Percentiles rank a stretch among this genome's conserved stretches.
phyloP scores from a whole-genome alignment of 1,139 yeast species.

The Lodderomyces parapsilosis region DNA sequence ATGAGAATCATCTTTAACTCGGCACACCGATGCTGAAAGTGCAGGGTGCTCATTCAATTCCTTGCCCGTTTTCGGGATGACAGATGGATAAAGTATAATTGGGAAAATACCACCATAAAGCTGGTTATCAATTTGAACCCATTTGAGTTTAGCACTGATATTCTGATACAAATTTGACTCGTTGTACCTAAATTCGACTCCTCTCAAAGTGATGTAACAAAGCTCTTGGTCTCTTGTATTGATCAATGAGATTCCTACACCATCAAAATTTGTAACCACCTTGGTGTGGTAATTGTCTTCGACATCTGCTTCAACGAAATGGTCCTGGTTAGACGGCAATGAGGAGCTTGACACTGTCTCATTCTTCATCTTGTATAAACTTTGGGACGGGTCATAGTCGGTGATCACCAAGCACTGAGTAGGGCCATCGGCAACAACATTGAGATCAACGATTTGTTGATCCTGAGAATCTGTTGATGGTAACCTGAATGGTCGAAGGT shows the following conservation, averaged over 20 bases:
- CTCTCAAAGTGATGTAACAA: slow-evolving; percentile 76
- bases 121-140: slow-evolving; percentile 95
- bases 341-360: slow-evolving; percentile 16
- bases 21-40: slow-evolving; percentile 78
- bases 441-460: slow-evolving; percentile 67
- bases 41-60: slow-evolving; percentile 92
- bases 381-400: slow-evolving; percentile 73
- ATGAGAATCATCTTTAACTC: slow-evolving; percentile 83
- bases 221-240: slow-evolving; percentile 73
- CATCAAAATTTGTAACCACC: slow-evolving; percentile 70
- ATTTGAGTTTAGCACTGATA: slow-evolving; percentile 75
- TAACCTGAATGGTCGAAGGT: slow-evolving; percentile 78
- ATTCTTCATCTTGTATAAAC: slow-evolving; percentile 61
- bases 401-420: slow-evolving; percentile 84
- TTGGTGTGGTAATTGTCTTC: slow-evolving; percentile 69
- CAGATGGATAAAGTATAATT: slow-evolving; percentile 86
- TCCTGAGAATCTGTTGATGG: slow-evolving; percentile 48
- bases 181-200: slow-evolving; percentile 76
- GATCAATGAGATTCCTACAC: slow-evolving; percentile 84
- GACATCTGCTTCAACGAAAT: slow-evolving; percentile 64
- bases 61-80: slow-evolving; percentile 77
- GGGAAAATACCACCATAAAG: slow-evolving; percentile 87
- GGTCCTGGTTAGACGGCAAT: slow-evolving; percentile 26
- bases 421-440: slow-evolving; percentile 96
- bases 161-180: slow-evolving; percentile 86